These are phyloP conservation scores for Osmanthus fragrans DNA, from an alignment of 257 asterid genomes.

Conservation along the genomic window DNA sequence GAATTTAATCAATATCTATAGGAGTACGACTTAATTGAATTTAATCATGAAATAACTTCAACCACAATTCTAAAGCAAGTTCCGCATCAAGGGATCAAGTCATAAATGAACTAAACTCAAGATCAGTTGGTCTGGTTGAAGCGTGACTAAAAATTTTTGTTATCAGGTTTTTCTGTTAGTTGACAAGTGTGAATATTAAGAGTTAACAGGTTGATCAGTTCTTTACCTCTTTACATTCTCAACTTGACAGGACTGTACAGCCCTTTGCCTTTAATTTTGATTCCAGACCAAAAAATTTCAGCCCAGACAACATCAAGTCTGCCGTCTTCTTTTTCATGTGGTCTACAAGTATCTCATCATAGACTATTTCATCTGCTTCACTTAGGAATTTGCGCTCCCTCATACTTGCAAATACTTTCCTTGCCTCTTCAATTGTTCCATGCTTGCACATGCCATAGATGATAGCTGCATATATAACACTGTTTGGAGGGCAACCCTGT, in stretches of 20 bases:
- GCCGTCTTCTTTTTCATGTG: constrained; percentile 90
- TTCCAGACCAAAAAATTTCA: constrained; percentile 87
- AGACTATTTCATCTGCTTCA: constrained; percentile 69
- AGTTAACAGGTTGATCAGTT: neutral
- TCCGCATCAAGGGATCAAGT: neutral
- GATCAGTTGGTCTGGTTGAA: neutral
- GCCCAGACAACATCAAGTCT: constrained; percentile 73
- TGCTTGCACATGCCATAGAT: constrained; percentile 81
- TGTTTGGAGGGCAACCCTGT: constrained; percentile 49
- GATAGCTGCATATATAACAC: constrained; percentile 50
- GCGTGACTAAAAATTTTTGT: constrained; percentile 6
- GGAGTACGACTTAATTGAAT: neutral
- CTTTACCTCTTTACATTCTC: constrained; percentile 28
- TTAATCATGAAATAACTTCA: constrained; percentile 6
- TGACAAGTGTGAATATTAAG: neutral
- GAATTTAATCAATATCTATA: neutral
- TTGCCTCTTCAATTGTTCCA: constrained; percentile 85
- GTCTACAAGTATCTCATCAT: constrained; percentile 79
- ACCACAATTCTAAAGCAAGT: neutral
- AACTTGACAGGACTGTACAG: constrained; percentile 47
- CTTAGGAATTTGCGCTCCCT: constrained; percentile 50
- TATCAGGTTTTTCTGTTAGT: neutral
- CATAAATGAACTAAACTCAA: neutral
- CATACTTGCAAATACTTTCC: constrained; percentile 57
- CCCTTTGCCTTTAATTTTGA: constrained; percentile 70